Evolutionary conservation across 2,329 filamentous ascomycete genomes (phyloP), one percentile per base, ranked within the genome.

Genomic region (Aspergillus sp.): DNA sequence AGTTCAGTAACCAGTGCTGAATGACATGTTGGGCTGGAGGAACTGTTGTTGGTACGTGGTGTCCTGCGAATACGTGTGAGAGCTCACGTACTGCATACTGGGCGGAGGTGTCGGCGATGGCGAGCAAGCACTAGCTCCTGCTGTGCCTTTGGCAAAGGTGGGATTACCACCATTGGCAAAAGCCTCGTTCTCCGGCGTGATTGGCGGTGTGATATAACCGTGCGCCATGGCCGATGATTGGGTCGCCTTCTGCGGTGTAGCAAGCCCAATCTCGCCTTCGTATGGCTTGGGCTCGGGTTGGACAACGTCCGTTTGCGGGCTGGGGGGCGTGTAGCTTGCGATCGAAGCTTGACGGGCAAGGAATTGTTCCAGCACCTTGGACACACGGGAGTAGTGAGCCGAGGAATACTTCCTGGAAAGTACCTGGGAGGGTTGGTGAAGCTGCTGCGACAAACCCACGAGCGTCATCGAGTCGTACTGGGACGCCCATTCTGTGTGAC

Each of bases 401-500:
- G 87, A 87, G 15, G 86, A 83, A 71, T 91, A 91, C 72, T 91
- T 91, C 68, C 88, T 82, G 57, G 84, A 81, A 32, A 91, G 78
- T 28, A 90, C 87, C 66, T 85, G 83, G 8, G 89, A 91, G 43
- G 89, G 88, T 66, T 87, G 84, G 67, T 87, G 84, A 55, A 91
- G 78, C 70, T 88, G 84, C 72, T 89, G 87, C 19, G 86, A 88
- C 58, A 90, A 77, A 63, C 83, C 83, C 63, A 88, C 80, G 17
- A 89, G 80, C 5, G 80, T 82, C 67, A 76, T 77, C 36, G 78
- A 79, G 67, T 82, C 80, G 65, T 81, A 84, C 60, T 80, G 78
- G 49, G 78, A 82, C 60, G 85, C 88, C 91, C 91, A 96, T 66
- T 92, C 89, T 41, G 85, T 86, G 63, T 91, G 88, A 64, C 87